Evolutionary conservation across 2,329 filamentous ascomycete genomes (phyloP).

Genomic region (Beauveria scarabaeidicola): DNA sequence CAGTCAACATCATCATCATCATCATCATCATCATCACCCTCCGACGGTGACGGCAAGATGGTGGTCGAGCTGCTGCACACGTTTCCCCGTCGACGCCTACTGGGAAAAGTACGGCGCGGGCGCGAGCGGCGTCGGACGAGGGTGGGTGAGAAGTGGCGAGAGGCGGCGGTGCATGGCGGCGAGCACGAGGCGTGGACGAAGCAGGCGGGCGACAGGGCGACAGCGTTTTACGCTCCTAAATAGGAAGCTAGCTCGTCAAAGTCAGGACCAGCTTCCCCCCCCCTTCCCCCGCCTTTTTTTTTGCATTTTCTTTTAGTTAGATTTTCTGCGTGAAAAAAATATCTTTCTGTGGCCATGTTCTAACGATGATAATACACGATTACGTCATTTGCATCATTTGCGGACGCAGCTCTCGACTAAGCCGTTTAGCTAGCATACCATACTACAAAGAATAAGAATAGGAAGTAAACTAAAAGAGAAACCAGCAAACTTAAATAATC

Average conservation of each 20-base stretch:
- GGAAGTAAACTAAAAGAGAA: no score
- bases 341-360: no score
- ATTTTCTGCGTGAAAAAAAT: rapidly evolving
- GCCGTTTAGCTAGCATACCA: no score
- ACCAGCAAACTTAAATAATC: no score
- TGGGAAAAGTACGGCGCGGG: constrained; percentile 7
- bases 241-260: neutral
- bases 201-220: neutral
- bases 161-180: neutral
- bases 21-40: no score
- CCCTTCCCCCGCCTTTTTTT: no score
- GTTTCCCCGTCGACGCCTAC: constrained; percentile 1
- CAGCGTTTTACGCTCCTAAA: constrained; percentile 1
- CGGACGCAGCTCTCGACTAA: no score
- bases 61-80: neutral
- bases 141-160: neutral
- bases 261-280: neutral
- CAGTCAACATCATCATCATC: neutral
- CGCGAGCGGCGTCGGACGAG: neutral
- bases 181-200: neutral
- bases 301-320: no score
- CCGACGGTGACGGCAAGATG: neutral
- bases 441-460: no score
- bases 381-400: no score
- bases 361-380: no score